Conservation (phyloP, 2,329 filamentous ascomycete genomes). For the Aspergillus eucalypticola region DNA sequence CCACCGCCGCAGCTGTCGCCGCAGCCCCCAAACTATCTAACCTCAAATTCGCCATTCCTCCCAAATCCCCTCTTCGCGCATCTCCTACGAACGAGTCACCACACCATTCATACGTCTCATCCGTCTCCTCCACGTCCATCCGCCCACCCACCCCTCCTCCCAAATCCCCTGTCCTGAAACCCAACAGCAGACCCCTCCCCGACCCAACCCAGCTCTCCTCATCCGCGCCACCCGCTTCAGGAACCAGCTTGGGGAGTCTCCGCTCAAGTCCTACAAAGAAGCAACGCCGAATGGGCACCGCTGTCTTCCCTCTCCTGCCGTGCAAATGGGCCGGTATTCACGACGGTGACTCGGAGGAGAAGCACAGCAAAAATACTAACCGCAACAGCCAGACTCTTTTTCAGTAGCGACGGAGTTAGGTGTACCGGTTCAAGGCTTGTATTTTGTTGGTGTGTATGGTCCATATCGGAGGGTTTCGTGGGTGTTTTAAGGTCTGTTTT, state of each 20-base stretch:
- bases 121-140: not conserved
- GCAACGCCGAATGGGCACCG: conserved; percentile 17
- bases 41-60: conserved; percentile 4
- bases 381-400: conserved; percentile 20
- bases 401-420: conserved; percentile 24
- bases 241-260: not conserved
- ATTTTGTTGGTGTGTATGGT: conserved; percentile 19
- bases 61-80: not conserved
- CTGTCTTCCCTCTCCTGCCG: conserved; percentile 11
- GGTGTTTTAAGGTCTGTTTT: not conserved
- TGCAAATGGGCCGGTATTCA: not conserved
- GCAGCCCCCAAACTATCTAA: conserved; percentile 4
- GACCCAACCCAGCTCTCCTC: not conserved
- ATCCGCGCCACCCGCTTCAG: not conserved
- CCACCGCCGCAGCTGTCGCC: conserved; percentile 9
- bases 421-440: conserved; percentile 15
- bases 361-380: not conserved
- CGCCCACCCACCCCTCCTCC: not conserved
- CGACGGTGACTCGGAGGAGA: not conserved
- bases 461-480: conserved; percentile 12
- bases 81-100: not conserved
- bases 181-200: not conserved
- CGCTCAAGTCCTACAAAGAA: conserved; percentile 8
- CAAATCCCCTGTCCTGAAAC: not conserved
- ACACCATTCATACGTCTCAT: not conserved